Conservation (phyloP, 768 basidiomycete genomes). For the Lactarius akahatsu region DNA sequence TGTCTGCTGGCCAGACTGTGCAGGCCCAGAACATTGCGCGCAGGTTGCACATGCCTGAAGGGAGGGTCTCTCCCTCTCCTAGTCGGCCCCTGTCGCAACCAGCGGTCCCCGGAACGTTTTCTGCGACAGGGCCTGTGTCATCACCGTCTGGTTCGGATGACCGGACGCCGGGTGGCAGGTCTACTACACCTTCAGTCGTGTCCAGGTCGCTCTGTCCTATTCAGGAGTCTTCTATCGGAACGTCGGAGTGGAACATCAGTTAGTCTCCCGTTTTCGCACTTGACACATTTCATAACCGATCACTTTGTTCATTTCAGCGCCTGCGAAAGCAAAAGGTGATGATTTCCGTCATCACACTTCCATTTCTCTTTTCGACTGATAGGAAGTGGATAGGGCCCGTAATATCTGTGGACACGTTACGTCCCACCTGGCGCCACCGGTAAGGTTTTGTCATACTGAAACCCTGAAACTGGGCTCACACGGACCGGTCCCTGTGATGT, state of each 20-base stretch:
- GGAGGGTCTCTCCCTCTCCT: conserved; percentile 41
- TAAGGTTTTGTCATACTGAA: conserved; percentile 1
- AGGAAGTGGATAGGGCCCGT: conserved; percentile 9
- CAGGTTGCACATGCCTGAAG: conserved; percentile 50
- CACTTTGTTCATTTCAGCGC: conserved; percentile 1
- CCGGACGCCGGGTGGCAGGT: not conserved
- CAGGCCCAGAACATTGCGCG: conserved; percentile 51
- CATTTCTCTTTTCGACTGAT: not conserved
- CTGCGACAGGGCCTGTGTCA: conserved; percentile 5
- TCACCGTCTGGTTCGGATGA: conserved; percentile 10
- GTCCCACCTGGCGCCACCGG: conserved; percentile 20
- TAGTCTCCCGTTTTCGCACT: conserved; percentile 8
- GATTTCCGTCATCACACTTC: conserved; percentile 12
- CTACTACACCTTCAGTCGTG: conserved; percentile 11
- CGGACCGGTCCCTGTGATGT: conserved; percentile 9
- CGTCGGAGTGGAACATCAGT: conserved; percentile 8
- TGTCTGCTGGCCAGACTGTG: conserved; percentile 46
- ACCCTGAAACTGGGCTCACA: conserved; percentile 12
- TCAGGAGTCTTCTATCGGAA: conserved; percentile 6
- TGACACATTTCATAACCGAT: conserved; percentile 14
- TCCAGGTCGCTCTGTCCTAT: conserved; percentile 17
- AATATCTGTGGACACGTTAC: conserved; percentile 5
- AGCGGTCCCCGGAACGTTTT: conserved; percentile 8
- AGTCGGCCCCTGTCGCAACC: conserved; percentile 42
- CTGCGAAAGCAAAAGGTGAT: conserved; percentile 10